Evolutionary conservation across 2,329 filamentous ascomycete genomes (phyloP), one percentile per base, ranked within the genome.

Genomic region (Simplicillium sp.): DNA sequence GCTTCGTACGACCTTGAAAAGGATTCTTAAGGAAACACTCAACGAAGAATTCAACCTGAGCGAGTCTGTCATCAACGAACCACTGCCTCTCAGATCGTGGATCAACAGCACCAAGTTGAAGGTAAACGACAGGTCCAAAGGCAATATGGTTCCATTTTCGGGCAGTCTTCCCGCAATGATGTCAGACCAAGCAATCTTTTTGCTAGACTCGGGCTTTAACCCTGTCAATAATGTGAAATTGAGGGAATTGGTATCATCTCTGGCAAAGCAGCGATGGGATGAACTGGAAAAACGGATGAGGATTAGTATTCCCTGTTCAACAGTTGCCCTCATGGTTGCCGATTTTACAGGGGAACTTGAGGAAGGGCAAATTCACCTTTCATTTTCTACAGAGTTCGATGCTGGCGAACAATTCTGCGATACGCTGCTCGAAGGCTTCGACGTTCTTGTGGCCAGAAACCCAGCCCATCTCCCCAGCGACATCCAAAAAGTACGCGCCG

Each of bases 391-490:
- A n/a, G 69, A 71, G n/a, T 83, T 86, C 45, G 65, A 75, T 2
- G 57, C 62, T 25, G 20, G 20, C 0, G 72, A 73, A 2, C 69
- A 69, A 0, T 71, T 75, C 29, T 70, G 64, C 0, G 75, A 73
- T 33, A 71, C 69, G 0, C 54, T 71, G 6, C 55, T 87, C 1
- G 64, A 79, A 31, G 68, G 68, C 0, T 64, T 69, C 13, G 73
- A 87, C 12, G 61, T 86, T 0, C 64, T 90, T 0, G 79, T 89
- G 1, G 77, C 79, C 0, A 71, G 85, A 15, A 76, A 79, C 2
- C 85, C 85, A 0, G 79, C 83, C 0, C 76, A 87, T 51, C 75
- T 81, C 16, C 66, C 70, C 0, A 85, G 79, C 20, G 85, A 92
- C 46, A 77, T 90, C 0, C 85, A 89, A 50, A 82, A 73, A 41